These are phyloP conservation scores for Globisporangium paddicum DNA, from an alignment of 352 stramenopile species.

Conservation along the genomic window DNA sequence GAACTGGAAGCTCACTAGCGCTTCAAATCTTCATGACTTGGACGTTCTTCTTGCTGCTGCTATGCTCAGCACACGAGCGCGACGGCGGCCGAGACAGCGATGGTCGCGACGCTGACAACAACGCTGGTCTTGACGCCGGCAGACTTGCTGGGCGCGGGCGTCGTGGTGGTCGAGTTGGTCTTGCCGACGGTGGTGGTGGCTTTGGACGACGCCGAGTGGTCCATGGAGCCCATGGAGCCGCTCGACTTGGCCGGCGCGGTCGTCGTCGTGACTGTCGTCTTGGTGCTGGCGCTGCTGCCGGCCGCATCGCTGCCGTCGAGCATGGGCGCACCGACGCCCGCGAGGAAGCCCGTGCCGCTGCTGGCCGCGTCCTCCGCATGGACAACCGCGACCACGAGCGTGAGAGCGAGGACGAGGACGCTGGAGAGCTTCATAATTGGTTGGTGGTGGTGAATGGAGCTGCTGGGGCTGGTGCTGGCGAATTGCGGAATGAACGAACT, in stretches of 20 bases:
- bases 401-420: slow-evolving; percentile 1
- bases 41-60: not conserved
- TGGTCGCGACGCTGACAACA: slow-evolving; percentile 14
- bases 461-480: not conserved
- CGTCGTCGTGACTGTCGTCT: not conserved
- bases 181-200: slow-evolving; percentile 9
- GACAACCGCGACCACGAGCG: not conserved
- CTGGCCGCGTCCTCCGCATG: not conserved
- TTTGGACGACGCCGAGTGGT: slow-evolving; percentile 12
- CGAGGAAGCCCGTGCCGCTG: slow-evolving; percentile 10
- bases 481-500: slow-evolving; percentile 7
- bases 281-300: slow-evolving; percentile 14
- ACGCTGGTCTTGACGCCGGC: slow-evolving; percentile 5
- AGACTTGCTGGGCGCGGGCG: slow-evolving; percentile 3
- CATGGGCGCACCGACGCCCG: slow-evolving; percentile 6
- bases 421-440: slow-evolving; percentile 10
- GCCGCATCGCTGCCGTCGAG: slow-evolving; percentile 8
- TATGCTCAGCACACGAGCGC: not conserved
- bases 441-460: not conserved
- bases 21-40: too few species aligned
- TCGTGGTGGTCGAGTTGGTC: slow-evolving; percentile 12
- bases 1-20: too few species aligned
- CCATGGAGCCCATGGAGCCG: not conserved
- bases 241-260: not conserved
- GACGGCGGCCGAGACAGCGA: slow-evolving; percentile 21